Base-by-base conservation (phyloP, 495 filamentous ascomycete species). In the Niebla homalea region DNA sequence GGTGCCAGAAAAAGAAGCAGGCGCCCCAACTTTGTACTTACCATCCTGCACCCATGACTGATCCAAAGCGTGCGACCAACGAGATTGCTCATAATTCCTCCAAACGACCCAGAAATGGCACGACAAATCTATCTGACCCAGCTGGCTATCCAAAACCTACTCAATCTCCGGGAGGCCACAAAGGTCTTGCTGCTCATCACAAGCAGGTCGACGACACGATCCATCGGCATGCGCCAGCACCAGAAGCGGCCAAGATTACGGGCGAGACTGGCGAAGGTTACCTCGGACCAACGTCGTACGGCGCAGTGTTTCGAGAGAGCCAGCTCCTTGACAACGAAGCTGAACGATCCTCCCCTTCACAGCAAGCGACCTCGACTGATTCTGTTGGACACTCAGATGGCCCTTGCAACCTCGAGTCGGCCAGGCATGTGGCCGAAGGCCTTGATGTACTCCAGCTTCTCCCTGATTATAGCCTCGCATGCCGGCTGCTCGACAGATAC, bases 281-380 rank as follows among this genome's bases (percentile, higher is more conserved):
- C 49, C 53, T 76, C 14, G 73, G 74, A 19, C 70, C 68, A 10
- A 75, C 69, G 0, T 73, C 70, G 50, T 77, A 67, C 51, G 72
- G 71, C 3, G 66, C 72, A 23, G 68, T 76, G 16, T 60, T 69
- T 12, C 49, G 63, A 3, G 70, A 71, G 46, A 65, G 71, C 51
- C 22, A 26, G 5, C n/a, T 48, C 4, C 36, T 36, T 8, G 25
- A 43, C 19, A 59, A 61, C 1, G 56, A 62, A 18, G 54, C 64
- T 29, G 67, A 32, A 4, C 29, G 29, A 8, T 10, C 29, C 29
- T 32, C 29, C 29, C 8, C 29, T 32, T 32, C 29, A 0, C 29
- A 7, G 29, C 29, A 7, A 32, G 29, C 29, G 10, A 32, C 29
- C 29, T 32, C 29, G 14, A 3, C 14, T 32, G 29, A 32, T 12